Base-by-base conservation (phyloP, 1,284 basidiomycete genomes). In the Leucoagaricus sp. region DNA sequence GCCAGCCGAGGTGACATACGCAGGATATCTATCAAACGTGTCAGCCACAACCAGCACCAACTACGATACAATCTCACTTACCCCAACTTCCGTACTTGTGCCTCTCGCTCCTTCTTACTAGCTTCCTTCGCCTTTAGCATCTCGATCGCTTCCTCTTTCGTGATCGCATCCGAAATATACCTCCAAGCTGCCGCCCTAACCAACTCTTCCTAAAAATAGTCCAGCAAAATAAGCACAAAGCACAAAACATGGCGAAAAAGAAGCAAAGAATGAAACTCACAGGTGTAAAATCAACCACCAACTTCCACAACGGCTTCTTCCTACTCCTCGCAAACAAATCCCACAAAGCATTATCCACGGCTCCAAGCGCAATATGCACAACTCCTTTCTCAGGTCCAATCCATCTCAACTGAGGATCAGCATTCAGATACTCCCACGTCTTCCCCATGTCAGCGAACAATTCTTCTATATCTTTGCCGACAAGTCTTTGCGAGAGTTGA, bases 111-210 rank as follows among this genome's bases (percentile, higher is more conserved):
- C 42, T 81, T 81, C 77, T 96, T 97, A 21, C 84, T 83, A 0
- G 83, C 78, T 67, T 87, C 89, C 62, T 87, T 90, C 52, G 80
- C 82, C 70, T 87, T 90, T 61, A 98, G 83, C 75, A 97, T 83
- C 28, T 79, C 82, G 40, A 97, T 75, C 1, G 96, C 95, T 70
- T 98, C 95, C 52, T 93, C 93, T 45, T 83, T 87, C 15, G 94
- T 96, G 70, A 98, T 90, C 2, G 87, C 93, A 69, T 98, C 96
- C 4, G 94, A 89, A 69, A 98, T 95, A 75, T 98, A 97, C 38
- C 93, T 82, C 80, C 94, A 98, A 1, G 93, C 84, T 2, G 90
- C 85, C 3, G 92, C 85, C 49, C 81, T 79, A 29, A 98, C 93
- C 25, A 97, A 80, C 71, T 97, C 94, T 71, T 94, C 92, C 86